Conservation (phyloP, 139 green algal genomes). For the Chlamydomonas schloesseri region DNA sequence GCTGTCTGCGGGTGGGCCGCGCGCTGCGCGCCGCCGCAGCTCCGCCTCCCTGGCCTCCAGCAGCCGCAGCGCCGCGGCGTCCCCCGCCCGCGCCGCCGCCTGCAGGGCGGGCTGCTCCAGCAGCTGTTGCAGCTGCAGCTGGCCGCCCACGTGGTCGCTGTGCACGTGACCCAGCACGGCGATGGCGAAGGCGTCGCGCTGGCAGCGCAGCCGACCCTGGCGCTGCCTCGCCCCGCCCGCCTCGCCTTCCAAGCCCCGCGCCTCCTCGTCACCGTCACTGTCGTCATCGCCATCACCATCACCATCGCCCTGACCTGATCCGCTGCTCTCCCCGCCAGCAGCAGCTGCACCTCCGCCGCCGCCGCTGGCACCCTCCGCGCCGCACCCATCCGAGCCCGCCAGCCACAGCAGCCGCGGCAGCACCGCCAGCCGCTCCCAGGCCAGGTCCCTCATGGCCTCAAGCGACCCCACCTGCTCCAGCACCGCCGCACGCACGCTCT, state of each 20-base stretch:
- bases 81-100: background rate
- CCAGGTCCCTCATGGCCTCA: background rate
- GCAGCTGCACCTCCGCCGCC: no score
- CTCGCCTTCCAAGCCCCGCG: no score
- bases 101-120: background rate
- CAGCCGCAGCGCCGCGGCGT: background rate
- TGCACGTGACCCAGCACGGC: background rate
- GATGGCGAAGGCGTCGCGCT: background rate
- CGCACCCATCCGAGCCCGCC: no score
- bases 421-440: background rate
- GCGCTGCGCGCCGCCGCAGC: background rate
- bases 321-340: no score
- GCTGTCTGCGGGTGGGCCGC: background rate
- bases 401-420: background rate
- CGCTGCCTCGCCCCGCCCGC: background rate
- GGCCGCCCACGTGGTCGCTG: background rate
- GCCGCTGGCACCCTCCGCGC: no score
- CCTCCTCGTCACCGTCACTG: no score
- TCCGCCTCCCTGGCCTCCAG: background rate
- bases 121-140: background rate
- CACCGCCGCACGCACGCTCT: background rate
- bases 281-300: no score
- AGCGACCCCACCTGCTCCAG: background rate
- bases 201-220: background rate
- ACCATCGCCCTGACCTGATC: no score